Evolutionary conservation across 805 yeast species (phyloP), one percentile per base, ranked within the genome.

Genomic region (Hanseniaspora vineae): DNA sequence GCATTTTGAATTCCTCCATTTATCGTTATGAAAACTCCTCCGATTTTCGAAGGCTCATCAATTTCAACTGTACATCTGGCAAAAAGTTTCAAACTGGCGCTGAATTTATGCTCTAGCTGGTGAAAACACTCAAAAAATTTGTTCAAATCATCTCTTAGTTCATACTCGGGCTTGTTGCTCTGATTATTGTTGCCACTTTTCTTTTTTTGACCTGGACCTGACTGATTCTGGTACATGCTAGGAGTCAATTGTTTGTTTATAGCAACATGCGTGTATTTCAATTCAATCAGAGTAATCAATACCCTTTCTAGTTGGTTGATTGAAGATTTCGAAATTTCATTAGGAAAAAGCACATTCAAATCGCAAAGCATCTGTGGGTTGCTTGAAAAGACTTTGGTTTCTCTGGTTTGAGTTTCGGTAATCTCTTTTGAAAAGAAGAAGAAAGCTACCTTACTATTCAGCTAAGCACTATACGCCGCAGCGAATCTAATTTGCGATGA

Each of bases 231-330:
- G 18, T 82, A 64, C 55, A 76, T 79, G 23, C 69, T 68, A 66
- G 60, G 53, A 78, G 80, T 67, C 2, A 78, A 66, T 2, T 71
- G 71, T 56, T 80, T 80, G 61, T 86, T 88, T 45, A 89, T 64
- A 2, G 90, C 97, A 3, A 85, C 70, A 54, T 80, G 83, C 0
- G 84, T 76, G 58, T 87, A 87, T 11, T 90, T 92, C 6, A 83
- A 59, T 23, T 72, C 64, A 52, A 77, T 75, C 18, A 78, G 63
- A 17, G 80, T 77, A 6, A 71, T 59, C 9, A 84, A 60, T 3
- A 76, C 71, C 42, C 71, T 68, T 52, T 73, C 73, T 42, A 83
- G 57, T 19, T 64, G 65, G 0, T 55, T 56, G 2, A 59, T 53
- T 0, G 73, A 59, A 3, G 78, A 74, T 31, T 65, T 64, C 6